Base-by-base conservation (phyloP, 257 asterid species). In the Gynochthodes officinalis region DNA sequence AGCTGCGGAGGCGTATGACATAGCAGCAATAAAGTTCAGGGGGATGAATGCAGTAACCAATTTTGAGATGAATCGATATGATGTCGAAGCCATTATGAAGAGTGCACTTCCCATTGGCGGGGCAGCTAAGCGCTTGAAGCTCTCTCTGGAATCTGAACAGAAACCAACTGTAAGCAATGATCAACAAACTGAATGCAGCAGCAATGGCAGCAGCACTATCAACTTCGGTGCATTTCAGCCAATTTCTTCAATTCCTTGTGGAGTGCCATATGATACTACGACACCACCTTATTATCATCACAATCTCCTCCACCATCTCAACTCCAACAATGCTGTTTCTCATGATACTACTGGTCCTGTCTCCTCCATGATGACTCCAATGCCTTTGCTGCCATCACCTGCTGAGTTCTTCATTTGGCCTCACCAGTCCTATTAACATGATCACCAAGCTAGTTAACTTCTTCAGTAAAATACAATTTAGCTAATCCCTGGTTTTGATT, bases 1-100 rank as follows among this genome's bases (percentile, higher is more conserved):
- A 87, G 98, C 99, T 5, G 99, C 99, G 0, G 99, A 95, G 78
- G 98, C 98, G 0, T 94, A 94, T 62, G 99, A 94, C 87, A 91
- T 94, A 25, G 99, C 97, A 3, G 97, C 99, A 5, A 94, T 94
- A 71, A 94, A 91, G 79, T 91, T 94, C 83, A 71, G 99, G 72
- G 99, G 99, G 39, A 9, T 79, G 46, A 89, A 89, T 33, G 97
- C 97, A 0, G 97, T 94, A 39, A 94, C 99, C 39, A 94, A 94
- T 67, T 94, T 94, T 1, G 99, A 91, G 84, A 91, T 91, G 96
- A 89, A 37, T 73, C 95, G 99, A 0, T 94, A 95, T 5, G 97
- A 95, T 10, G 93, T 95, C 0, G 99, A 89, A 7, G 87, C 97
- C 67, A 95, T 95, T 2, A 78, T 96, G 73, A 82, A 83, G 43